These are phyloP conservation scores for Lentinula novae-zelandiae DNA, from an alignment of 1,284 basidiomycete genomes.

Conservation along the genomic window DNA sequence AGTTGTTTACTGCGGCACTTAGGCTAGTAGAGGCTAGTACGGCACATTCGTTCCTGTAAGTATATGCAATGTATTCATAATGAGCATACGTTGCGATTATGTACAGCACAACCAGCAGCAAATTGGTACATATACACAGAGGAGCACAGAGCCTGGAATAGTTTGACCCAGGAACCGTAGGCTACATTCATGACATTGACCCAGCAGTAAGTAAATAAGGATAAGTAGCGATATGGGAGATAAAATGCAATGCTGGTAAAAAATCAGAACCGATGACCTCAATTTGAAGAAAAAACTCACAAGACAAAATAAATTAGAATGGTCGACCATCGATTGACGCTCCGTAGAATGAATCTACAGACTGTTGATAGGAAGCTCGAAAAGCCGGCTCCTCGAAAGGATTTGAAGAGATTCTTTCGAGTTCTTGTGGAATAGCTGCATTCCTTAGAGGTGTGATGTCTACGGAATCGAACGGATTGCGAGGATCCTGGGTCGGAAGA, in stretches of 20 bases:
- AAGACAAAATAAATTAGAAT: not conserved
- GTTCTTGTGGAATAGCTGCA: not conserved
- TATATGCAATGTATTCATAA: not conserved
- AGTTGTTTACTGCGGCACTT: not conserved
- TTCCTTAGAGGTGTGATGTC: not conserved
- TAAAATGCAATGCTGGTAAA: not conserved
- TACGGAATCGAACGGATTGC: not conserved
- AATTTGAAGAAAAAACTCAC: not conserved
- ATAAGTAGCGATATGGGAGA: not conserved
- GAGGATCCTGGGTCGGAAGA: not conserved
- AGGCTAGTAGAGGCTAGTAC: not conserved
- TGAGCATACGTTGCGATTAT: not conserved
- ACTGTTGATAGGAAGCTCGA: slow-evolving; percentile 24
- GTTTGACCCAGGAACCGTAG: not conserved
- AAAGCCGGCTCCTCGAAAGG: slow-evolving; percentile 5
- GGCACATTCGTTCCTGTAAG: not conserved
- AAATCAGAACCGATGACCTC: not conserved
- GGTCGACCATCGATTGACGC: slow-evolving; percentile 5
- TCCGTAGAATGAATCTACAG: slow-evolving; percentile 32
- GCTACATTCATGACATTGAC: not conserved
- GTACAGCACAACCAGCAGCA: not conserved
- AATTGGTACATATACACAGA: not conserved
- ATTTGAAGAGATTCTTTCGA: not conserved
- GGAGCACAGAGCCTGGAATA: not conserved
- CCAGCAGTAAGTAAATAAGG: not conserved